Percentiles rank a stretch among this genome's conserved stretches.
Conservation (phyloP, 805 yeast species). For the Kodamaea sagamina region DNA sequence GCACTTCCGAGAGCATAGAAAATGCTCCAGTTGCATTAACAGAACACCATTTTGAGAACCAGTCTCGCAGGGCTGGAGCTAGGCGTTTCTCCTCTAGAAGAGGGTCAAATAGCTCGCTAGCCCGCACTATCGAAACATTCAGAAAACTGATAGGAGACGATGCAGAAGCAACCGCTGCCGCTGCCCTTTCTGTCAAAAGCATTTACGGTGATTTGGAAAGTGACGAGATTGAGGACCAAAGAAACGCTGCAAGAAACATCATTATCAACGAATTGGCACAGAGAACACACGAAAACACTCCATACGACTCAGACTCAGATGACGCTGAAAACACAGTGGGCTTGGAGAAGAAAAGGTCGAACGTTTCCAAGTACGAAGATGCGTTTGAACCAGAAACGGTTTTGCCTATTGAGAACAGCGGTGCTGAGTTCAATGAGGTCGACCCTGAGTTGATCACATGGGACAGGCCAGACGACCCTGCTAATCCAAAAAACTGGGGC, state of each 20-base stretch:
- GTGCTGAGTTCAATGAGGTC: slow-evolving; percentile 52
- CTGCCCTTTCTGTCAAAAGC: slow-evolving; percentile 24
- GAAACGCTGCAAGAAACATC: slow-evolving; percentile 35
- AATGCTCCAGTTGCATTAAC: slow-evolving; percentile 19
- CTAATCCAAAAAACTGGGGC: slow-evolving; percentile 66
- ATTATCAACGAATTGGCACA: slow-evolving; percentile 23
- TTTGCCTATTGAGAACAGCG: slow-evolving; percentile 44
- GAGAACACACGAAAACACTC: slow-evolving; percentile 12
- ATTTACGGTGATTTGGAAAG: slow-evolving; percentile 35
- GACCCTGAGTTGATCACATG: slow-evolving; percentile 72
- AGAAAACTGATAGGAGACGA: slow-evolving; percentile 15
- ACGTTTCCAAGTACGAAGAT: slow-evolving; percentile 8
- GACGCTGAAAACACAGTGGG: slow-evolving; percentile 20
- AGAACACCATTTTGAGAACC: slow-evolving; percentile 6
- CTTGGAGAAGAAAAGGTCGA: slow-evolving; percentile 6
- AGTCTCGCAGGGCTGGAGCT: slow-evolving; percentile 8
- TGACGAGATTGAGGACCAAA: slow-evolving; percentile 31
- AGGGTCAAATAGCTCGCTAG: slow-evolving; percentile 19
- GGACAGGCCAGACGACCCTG: slow-evolving; percentile 63
- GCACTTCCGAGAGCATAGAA: slow-evolving; percentile 1
- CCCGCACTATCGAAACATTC: slow-evolving; percentile 18
- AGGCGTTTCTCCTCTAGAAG: slow-evolving; percentile 16
- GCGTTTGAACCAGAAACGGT: slow-evolving; percentile 27
- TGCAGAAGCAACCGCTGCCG: slow-evolving; percentile 12
- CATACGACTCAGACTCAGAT: slow-evolving; percentile 16